Percentiles rank a stretch among this genome's conserved stretches.
Conservation (phyloP, 352 stramenopile genomes). For the Phytophthora aleatoria region DNA sequence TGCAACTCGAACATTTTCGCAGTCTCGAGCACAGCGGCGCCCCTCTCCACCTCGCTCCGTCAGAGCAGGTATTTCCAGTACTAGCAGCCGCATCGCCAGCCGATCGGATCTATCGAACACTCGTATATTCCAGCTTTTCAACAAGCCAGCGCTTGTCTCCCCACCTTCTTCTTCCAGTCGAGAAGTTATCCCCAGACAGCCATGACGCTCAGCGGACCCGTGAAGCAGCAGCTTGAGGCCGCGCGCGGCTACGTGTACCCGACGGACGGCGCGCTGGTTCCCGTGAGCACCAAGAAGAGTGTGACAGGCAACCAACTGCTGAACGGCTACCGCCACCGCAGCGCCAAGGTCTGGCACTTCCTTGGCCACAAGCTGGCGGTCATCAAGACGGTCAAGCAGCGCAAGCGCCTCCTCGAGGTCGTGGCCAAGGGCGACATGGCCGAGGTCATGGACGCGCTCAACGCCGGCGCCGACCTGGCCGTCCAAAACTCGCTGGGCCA, state of each 20-base stretch:
- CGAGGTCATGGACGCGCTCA: conserved; percentile 69
- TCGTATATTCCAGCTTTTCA: conserved; percentile 20
- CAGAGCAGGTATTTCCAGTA: conserved; percentile 31
- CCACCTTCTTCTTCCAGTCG: conserved; percentile 13
- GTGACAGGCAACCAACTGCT: conserved; percentile 27
- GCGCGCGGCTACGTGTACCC: conserved; percentile 47
- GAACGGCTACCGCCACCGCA: conserved; percentile 34
- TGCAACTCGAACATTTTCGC: conserved; percentile 30
- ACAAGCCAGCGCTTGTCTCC: conserved; percentile 32
- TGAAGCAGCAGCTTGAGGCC: conserved; percentile 57
- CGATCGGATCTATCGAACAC: conserved; percentile 32
- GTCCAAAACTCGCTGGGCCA: conserved; percentile 55
- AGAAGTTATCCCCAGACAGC: conserved; percentile 23
- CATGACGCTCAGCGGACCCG: conserved; percentile 53
- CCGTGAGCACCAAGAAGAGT: conserved; percentile 51
- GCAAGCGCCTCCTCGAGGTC: conserved; percentile 71
- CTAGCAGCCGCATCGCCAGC: conserved; percentile 10
- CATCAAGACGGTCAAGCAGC: conserved; percentile 69
- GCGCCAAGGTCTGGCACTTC: conserved; percentile 72
- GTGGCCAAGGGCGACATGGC: conserved; percentile 54
- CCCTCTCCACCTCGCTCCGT: conserved; percentile 21
- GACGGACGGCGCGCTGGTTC: conserved; percentile 51
- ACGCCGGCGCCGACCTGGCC: conserved; percentile 60
- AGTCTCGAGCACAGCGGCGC: conserved; percentile 11
- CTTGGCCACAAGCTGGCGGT: conserved; percentile 75